Conservation (phyloP, 768 basidiomycete species). For the Clathrus columnatus region DNA sequence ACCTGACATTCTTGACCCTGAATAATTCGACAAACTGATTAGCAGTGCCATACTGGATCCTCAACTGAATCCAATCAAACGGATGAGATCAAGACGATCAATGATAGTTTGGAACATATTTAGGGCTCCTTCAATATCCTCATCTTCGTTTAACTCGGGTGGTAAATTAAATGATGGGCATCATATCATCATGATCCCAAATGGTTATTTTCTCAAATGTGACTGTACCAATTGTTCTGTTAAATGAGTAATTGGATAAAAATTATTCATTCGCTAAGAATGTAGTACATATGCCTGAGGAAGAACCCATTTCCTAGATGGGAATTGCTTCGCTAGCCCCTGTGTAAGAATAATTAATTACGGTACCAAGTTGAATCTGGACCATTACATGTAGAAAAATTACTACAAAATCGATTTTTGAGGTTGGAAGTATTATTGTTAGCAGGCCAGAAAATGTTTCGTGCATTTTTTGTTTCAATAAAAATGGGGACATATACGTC, state of each 20-base stretch:
- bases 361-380: no score
- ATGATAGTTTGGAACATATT: neutral
- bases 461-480: no score
- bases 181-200: slow-evolving; percentile 36
- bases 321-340: slow-evolving; percentile 31
- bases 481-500: no score
- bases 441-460: no score
- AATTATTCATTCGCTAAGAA: slow-evolving; percentile 1
- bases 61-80: slow-evolving; percentile 37
- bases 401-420: no score
- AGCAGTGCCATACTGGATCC: slow-evolving; percentile 33
- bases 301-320: slow-evolving; percentile 34
- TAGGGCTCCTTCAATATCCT: slow-evolving; percentile 12
- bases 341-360: no score
- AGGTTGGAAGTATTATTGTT: no score
- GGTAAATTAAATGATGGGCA: slow-evolving; percentile 29
- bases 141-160: slow-evolving; percentile 28
- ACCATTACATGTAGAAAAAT: no score
- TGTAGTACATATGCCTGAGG: slow-evolving; percentile 32
- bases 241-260: neutral
- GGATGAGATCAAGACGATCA: slow-evolving; percentile 22
- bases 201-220: slow-evolving; percentile 21
- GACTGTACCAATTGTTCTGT: slow-evolving; percentile 24
- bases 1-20: slow-evolving; percentile 33
- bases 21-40: slow-evolving; percentile 23